Evolutionary conservation across 768 basidiomycete species (phyloP).

Genomic region (Dioszegia hungarica): DNA sequence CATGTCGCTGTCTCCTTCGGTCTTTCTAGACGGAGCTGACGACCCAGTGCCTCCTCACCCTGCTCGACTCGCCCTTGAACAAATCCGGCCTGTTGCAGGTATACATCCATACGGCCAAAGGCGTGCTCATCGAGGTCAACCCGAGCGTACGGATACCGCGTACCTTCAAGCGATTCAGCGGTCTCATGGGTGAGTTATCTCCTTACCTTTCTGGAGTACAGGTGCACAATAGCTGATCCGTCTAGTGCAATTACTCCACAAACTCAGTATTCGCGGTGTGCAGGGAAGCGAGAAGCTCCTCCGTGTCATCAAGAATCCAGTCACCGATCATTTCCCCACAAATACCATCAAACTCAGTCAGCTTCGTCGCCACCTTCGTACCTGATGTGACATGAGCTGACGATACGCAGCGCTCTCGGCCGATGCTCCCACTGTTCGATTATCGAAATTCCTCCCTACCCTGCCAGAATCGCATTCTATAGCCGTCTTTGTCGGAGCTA

Average conservation of each 20-base stretch:
- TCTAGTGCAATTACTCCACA: slow-evolving; percentile 92
- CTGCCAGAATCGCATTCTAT: slow-evolving; percentile 82
- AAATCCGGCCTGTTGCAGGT: slow-evolving; percentile 95
- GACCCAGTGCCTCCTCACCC: slow-evolving; percentile 91
- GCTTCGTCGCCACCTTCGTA: slow-evolving; percentile 44
- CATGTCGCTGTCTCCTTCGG: too few relatives aligned
- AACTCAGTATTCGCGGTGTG: slow-evolving; percentile 88
- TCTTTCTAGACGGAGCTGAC: too few relatives aligned
- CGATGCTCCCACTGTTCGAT: slow-evolving; percentile 72
- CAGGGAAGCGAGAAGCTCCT: slow-evolving; percentile 95
- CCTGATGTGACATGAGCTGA: background rate
- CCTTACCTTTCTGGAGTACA: background rate
- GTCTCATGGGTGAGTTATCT: slow-evolving; percentile 77
- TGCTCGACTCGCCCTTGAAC: slow-evolving; percentile 95
- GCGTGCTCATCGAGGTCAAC: slow-evolving; percentile 95
- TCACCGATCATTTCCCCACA: slow-evolving; percentile 86
- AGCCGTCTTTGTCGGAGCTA: slow-evolving; percentile 95
- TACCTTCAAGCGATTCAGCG: slow-evolving; percentile 97
- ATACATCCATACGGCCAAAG: slow-evolving; percentile 95
- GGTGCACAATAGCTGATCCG: background rate
- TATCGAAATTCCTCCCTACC: slow-evolving; percentile 78
- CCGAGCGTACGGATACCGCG: slow-evolving; percentile 95
- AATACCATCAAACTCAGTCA: slow-evolving; percentile 93
- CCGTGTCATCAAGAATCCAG: slow-evolving; percentile 97
- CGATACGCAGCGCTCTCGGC: slow-evolving; percentile 70